Base-by-base conservation (phyloP, 2,329 filamentous ascomycete species). In the Fusarium lateritium region DNA sequence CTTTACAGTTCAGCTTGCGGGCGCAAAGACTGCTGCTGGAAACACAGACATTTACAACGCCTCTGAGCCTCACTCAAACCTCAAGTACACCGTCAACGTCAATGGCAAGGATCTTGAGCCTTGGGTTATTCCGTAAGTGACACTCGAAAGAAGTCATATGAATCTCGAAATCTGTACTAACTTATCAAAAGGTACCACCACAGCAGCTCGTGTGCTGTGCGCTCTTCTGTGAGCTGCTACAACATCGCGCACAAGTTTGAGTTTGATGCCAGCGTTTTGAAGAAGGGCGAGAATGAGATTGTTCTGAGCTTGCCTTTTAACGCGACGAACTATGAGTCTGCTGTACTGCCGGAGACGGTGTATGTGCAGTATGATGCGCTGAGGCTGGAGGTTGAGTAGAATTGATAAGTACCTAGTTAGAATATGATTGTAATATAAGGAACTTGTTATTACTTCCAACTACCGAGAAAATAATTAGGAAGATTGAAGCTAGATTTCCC, bases 321-420 rank as follows among this genome's bases (percentile, higher is more conserved):
- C 47, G 88, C 83, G 2, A 90, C 86, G 6, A 82, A 89, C 68
- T 84, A 85, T 17, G 87, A 90, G 77, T 84, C 83, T 31, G 88
- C 89, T 0, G 51, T 90, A 10, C 68, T 90, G 57, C 83, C 88
- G 0, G 77, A 78, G 43, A 83, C 82, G 1, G 80, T 88, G 0
- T 91, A 91, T 75, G 84, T 91, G 7, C 88, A 91, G 79, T 91
- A 91, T 67, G 89, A 91, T 78, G 88, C 89, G 3, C 71, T 91
- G 73, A 81, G 88, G 51, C 71, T 91, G 46, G 89, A 91, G 72
- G 73, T 91, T 45, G 67, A 76, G n/a, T 65, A 65, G 24, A 45
- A 21, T n/a, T 67, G 22, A 45, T 50, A 10, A n/a, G 17, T 21
- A n/a, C 19, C 19, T 45, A n/a, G 22, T 8, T 38, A 44, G 26